Evolutionary conservation across 1,139 yeast species (phyloP), one percentile per base, ranked within the genome.

Genomic region (Debaryomycetaceae sp.): DNA sequence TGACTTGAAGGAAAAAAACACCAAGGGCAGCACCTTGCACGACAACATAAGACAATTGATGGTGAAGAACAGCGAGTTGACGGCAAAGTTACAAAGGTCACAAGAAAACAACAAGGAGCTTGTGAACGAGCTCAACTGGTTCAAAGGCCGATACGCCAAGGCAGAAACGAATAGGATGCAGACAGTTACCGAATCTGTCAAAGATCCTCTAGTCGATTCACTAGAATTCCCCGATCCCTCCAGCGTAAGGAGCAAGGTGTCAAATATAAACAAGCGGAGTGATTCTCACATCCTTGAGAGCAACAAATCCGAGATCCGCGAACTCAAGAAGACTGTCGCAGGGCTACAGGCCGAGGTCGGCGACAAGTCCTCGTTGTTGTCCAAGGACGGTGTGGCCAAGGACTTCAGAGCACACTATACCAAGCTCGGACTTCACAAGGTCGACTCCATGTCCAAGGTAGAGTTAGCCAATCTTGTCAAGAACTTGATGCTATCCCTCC

Each of bases 401-500:
- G 55, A 56, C 35, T 69, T 65, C 54, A 53, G 48, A 34, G 48
- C 50, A 4, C 59, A 56, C 40, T 69, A 66, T 50, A 50, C 47
- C n/a, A 51, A 57, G 37, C 54, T 68, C n/a, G 58, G 65, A 33
- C 56, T 69, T 33, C 45, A 50, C 22, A 58, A 64, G 42, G 53
- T 69, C 4, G 74, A 69, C 47, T 36, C 45, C 4, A 49, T 68
- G 40, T 46, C 58, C 34, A 59, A 57, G 41, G 51, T 52, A 8
- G 67, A 67, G 48, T 51, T 65, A 52, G 53, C 61, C 35, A 66
- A 64, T 45, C 41, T 64, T 34, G 51, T 69, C 45, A 69, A 69
- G 42, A 65, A 65, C 48, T 47, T 69, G 13, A 62, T 69, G 63
- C 59, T 69, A 13, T 63, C 69, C 36, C 51, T 69, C 27, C 52